Evolutionary conservation across 768 basidiomycete genomes (phyloP).

Genomic region (Porpolomopsis calyptriformis): DNA sequence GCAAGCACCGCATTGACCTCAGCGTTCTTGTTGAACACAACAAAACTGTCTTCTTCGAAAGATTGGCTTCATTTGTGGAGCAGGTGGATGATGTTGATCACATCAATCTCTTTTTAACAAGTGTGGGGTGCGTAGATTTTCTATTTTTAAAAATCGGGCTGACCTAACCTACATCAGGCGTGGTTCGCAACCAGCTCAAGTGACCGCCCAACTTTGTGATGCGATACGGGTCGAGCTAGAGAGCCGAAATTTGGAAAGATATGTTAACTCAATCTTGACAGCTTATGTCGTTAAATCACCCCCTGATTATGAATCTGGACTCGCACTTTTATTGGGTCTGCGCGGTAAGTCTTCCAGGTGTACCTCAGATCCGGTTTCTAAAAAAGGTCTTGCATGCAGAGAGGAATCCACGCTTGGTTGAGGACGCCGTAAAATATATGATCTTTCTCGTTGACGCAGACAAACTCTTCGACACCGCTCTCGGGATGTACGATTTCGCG

Average conservation of each 20-base stretch:
- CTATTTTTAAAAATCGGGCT: neutral
- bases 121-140: conserved; percentile 52
- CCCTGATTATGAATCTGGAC: conserved; percentile 79
- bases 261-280: conserved; percentile 85
- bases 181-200: conserved; percentile 45
- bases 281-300: conserved; percentile 88
- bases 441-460: conserved; percentile 96
- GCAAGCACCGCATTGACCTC: conserved; percentile 89
- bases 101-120: conserved; percentile 85
- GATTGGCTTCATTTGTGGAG: conserved; percentile 60
- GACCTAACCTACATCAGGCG: conserved; percentile 32
- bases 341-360: conserved; percentile 43
- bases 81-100: conserved; percentile 87
- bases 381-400: conserved; percentile 22
- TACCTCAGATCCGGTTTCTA: conserved; percentile 3
- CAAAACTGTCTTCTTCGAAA: conserved; percentile 50
- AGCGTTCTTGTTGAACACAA: conserved; percentile 81
- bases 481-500: conserved; percentile 98
- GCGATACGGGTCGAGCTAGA: conserved; percentile 65
- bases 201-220: conserved; percentile 65
- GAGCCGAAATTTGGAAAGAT: conserved; percentile 57
- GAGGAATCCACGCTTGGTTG: conserved; percentile 63
- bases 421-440: conserved; percentile 96
- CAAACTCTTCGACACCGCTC: conserved; percentile 81
- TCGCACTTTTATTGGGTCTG: conserved; percentile 62